Percentiles rank a stretch among this genome's conserved stretches.
These are phyloP conservation scores for Toxicodendron radicans DNA, from an alignment of 345 rosid species.

Conservation along the genomic window DNA sequence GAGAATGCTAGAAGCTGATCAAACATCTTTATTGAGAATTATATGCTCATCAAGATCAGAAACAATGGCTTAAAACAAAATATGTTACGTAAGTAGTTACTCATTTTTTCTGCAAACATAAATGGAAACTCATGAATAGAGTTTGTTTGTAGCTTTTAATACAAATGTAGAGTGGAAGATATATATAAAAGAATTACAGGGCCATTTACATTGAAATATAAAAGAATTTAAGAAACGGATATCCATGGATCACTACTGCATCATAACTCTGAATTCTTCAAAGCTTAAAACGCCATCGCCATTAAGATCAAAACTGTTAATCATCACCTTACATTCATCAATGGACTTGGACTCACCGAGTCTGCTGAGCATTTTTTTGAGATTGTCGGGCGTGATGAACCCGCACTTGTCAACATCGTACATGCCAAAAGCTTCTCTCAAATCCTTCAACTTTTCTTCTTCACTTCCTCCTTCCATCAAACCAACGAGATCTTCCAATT, in stretches of 20 bases:
- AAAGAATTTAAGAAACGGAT: no score
- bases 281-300: slow-evolving; percentile 55
- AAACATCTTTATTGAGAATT: no score
- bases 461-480: slow-evolving; percentile 47
- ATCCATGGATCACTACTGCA: slow-evolving; percentile 19
- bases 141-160: no score
- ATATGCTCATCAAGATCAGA: no score
- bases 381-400: slow-evolving; percentile 36
- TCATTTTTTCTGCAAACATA: no score
- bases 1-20: no score
- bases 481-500: slow-evolving; percentile 41
- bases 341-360: slow-evolving; percentile 44
- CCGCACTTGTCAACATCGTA: slow-evolving; percentile 44
- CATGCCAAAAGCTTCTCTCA: slow-evolving; percentile 47
- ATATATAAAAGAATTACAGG: no score
- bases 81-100: no score
- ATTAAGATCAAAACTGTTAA: slow-evolving; percentile 39
- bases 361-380: slow-evolving; percentile 42
- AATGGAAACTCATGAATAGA: no score
- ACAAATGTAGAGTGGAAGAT: no score
- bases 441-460: slow-evolving; percentile 45
- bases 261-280: slow-evolving; percentile 48
- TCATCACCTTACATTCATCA: slow-evolving; percentile 48
- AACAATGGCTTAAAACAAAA: no score
- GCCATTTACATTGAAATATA: no score